These are phyloP conservation scores for Carpinus viminea DNA, from an alignment of 306 rosid species.

Conservation along the genomic window DNA sequence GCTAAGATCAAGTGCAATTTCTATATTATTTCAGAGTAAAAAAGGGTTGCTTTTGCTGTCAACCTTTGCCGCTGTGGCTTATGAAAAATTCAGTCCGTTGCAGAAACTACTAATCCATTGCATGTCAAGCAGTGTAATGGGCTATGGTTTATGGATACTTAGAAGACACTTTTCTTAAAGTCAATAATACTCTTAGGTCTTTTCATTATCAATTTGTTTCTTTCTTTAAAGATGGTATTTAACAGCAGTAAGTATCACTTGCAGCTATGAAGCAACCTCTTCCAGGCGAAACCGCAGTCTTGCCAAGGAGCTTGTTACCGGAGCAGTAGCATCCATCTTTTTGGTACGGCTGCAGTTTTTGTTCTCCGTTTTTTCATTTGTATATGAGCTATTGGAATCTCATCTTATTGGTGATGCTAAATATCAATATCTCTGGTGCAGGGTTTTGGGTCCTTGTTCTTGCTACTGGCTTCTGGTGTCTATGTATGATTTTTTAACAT, in stretches of 20 bases:
- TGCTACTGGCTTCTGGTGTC: slow-evolving; percentile 88
- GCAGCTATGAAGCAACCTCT: slow-evolving; percentile 88
- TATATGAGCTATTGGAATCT: not conserved
- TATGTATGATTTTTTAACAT: slow-evolving; percentile 58
- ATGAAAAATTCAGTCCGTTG: not conserved
- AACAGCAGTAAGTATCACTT: slow-evolving; percentile 20
- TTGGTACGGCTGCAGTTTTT: slow-evolving; percentile 44
- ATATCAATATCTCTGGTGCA: slow-evolving; percentile 34
- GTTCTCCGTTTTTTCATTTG: slow-evolving; percentile 3
- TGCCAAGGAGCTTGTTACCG: slow-evolving; percentile 75
- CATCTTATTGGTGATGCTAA: not conserved
- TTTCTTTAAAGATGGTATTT: not conserved
- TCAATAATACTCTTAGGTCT: not conserved
- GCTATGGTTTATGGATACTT: not conserved
- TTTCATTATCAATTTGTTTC: not conserved
- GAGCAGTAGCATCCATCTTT: slow-evolving; percentile 84
- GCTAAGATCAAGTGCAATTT: too few species aligned
- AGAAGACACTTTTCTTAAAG: not conserved
- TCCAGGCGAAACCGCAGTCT: slow-evolving; percentile 83
- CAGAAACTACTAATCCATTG: not conserved
- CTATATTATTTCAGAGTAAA: not conserved
- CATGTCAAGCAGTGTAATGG: not conserved
- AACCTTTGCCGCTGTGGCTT: not conserved
- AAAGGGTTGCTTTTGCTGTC: not conserved
- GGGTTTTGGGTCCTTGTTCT: slow-evolving; percentile 93